Percentiles rank a stretch among this genome's conserved stretches.
phyloP scores from a whole-genome alignment of 257 asterid genomes.

The Petrea volubilis region DNA sequence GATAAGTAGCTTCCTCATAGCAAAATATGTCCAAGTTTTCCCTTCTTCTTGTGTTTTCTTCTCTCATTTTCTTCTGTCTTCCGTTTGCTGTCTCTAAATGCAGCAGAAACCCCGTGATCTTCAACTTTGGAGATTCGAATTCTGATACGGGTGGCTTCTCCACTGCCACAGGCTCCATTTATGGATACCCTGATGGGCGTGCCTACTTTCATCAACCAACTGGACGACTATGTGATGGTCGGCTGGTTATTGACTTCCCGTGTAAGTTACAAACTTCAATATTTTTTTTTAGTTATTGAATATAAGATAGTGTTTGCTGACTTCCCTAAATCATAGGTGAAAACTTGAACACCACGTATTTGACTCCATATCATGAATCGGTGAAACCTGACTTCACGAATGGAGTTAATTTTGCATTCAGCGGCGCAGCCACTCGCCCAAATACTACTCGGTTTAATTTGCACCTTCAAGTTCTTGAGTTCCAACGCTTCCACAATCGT shows the following conservation, averaged over 20 bases:
- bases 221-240: conserved; percentile 46
- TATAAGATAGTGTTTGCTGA: too few species aligned
- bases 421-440: conserved; percentile 46
- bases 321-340: too few species aligned
- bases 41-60: not conserved
- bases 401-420: conserved; percentile 51
- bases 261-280: conserved; percentile 32
- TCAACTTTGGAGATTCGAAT: conserved; percentile 58
- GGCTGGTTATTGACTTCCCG: conserved; percentile 45
- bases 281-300: too few species aligned
- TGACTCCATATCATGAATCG: too few species aligned
- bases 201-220: conserved; percentile 39
- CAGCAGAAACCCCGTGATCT: conserved; percentile 33
- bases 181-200: conserved; percentile 39
- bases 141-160: conserved; percentile 56
- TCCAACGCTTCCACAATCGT: conserved; percentile 40
- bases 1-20: too few species aligned
- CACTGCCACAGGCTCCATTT: conserved; percentile 33
- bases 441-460: conserved; percentile 33
- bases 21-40: not conserved
- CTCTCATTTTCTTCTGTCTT: not conserved
- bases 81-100: conserved; percentile 33
- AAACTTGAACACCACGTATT: too few species aligned
- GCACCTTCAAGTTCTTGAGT: conserved; percentile 36
- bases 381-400: conserved; percentile 36